Conservation (phyloP, 2,329 filamentous ascomycete genomes). For the Calonectria montana region DNA sequence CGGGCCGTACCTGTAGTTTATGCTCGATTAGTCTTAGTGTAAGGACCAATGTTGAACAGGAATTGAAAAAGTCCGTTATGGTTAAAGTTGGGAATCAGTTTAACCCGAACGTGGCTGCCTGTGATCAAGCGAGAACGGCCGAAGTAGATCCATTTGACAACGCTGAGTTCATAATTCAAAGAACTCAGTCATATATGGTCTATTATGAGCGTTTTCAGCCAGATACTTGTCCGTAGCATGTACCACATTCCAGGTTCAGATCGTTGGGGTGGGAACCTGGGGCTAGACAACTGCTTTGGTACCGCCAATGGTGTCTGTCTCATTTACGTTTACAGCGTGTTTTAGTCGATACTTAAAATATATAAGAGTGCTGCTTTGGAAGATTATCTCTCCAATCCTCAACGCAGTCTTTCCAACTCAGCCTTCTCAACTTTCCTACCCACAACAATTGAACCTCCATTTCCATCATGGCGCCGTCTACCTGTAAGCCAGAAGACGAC, state of each 20-base stretch:
- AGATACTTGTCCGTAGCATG: too few relatives aligned
- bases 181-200: background rate
- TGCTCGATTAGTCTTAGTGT: too few relatives aligned
- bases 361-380: too few relatives aligned
- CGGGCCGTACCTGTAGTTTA: too few relatives aligned
- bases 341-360: background rate
- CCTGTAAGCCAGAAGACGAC: background rate
- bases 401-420: too few relatives aligned
- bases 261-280: too few relatives aligned
- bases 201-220: background rate
- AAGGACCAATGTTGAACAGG: background rate
- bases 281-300: too few relatives aligned
- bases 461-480: background rate
- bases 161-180: background rate
- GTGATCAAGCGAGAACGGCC: background rate
- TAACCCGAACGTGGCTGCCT: background rate
- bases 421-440: background rate
- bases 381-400: too few relatives aligned
- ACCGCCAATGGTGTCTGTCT: too few relatives aligned
- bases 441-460: background rate
- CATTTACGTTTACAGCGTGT: background rate
- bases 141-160: background rate
- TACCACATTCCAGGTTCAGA: too few relatives aligned
- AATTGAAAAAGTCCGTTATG: too few relatives aligned
- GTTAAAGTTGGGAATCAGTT: too few relatives aligned